Evolutionary conservation across 108 stramenopile species (phyloP).

Genomic region (Seminavis robusta): DNA sequence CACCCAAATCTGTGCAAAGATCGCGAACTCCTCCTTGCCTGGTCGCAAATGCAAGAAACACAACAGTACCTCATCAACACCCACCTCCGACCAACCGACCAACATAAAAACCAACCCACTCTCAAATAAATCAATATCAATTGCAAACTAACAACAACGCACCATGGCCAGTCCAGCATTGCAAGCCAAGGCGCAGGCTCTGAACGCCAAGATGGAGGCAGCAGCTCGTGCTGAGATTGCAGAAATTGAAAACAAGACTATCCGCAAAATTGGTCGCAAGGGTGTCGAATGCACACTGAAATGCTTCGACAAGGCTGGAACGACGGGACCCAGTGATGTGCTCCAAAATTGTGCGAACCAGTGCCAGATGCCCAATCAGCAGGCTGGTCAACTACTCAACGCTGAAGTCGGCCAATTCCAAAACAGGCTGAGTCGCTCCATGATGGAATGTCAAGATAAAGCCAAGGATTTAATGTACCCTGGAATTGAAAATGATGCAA

Average conservation of each 20-base stretch:
- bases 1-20: too few species aligned
- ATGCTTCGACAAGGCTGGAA: constrained; percentile 73
- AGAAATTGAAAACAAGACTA: constrained; percentile 49
- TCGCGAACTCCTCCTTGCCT: too few species aligned
- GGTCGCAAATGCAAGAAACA: too few species aligned
- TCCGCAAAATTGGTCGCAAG: constrained; percentile 61
- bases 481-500: constrained; percentile 64
- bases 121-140: too few species aligned
- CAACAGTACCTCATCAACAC: too few species aligned
- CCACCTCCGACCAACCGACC: too few species aligned
- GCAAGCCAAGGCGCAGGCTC: constrained; percentile 67
- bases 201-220: constrained; percentile 72
- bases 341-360: constrained; percentile 66
- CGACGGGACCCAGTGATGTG: constrained; percentile 55
- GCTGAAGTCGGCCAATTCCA: constrained; percentile 80
- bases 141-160: too few species aligned
- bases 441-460: constrained; percentile 84
- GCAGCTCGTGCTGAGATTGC: constrained; percentile 55
- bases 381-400: constrained; percentile 28
- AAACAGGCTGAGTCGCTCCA: constrained; percentile 73
- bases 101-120: too few species aligned
- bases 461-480: constrained; percentile 73
- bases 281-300: constrained; percentile 61
- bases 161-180: constrained; percentile 55
- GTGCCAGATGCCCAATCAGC: constrained; percentile 78